Percentiles rank a stretch among this genome's conserved stretches.
Conservation (phyloP, 1,284 basidiomycete genomes). For the Sparassis latifolia region DNA sequence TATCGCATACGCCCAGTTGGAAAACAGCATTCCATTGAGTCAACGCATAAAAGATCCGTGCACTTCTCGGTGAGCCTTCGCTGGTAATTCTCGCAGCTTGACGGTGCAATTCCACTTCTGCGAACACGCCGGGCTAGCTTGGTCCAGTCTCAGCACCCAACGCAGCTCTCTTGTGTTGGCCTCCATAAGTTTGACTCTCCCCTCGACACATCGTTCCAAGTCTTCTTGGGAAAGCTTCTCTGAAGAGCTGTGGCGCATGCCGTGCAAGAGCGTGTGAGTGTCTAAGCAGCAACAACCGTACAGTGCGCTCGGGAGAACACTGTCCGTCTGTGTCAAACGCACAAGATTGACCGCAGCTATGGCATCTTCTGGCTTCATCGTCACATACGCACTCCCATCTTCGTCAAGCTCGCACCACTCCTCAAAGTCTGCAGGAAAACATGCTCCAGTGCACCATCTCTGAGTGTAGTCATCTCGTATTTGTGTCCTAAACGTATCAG, state of each 20-base stretch:
- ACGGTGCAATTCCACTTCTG: not conserved
- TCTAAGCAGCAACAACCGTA: slow-evolving; percentile 1
- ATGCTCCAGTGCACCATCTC: not conserved
- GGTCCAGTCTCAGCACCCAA: not conserved
- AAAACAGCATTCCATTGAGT: not conserved
- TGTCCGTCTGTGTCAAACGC: too few species aligned
- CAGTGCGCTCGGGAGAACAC: slow-evolving; percentile 7
- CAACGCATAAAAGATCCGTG: not conserved
- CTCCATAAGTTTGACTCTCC: not conserved
- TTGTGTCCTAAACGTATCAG: too few species aligned
- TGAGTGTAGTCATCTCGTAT: not conserved
- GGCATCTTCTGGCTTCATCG: not conserved
- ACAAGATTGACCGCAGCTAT: not conserved
- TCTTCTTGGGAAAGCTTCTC: slow-evolving; percentile 4
- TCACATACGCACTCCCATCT: not conserved
- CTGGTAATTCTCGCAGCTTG: not conserved
- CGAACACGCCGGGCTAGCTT: not conserved
- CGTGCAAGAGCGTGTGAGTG: not conserved
- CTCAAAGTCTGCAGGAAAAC: not conserved
- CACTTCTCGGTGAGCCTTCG: not conserved
- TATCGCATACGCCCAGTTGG: not conserved
- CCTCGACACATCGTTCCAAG: slow-evolving; percentile 1
- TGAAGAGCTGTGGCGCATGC: not conserved
- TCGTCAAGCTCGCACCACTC: not conserved
- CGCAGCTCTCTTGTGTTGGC: not conserved